phyloP scores from a whole-genome alignment of 495 filamentous ascomycete species.

The Penicillium taxi region DNA sequence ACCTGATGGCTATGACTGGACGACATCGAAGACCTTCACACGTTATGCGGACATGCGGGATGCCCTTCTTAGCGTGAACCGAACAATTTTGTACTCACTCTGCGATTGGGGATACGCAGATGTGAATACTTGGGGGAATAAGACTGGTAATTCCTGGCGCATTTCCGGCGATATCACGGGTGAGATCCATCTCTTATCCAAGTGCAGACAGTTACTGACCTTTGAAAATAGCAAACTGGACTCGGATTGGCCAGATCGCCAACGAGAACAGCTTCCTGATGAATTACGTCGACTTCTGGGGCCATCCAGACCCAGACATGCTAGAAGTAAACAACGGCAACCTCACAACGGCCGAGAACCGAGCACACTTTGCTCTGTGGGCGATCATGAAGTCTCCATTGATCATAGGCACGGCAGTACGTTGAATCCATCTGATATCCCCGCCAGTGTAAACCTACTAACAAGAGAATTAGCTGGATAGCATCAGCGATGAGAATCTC shows the following conservation, averaged over 20 bases:
- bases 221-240: slow-evolving; percentile 28
- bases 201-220: slow-evolving; percentile 6
- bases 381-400: slow-evolving; percentile 50
- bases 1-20: slow-evolving; percentile 46
- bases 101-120: slow-evolving; percentile 56
- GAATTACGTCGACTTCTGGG: slow-evolving; percentile 45
- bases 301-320: slow-evolving; percentile 58
- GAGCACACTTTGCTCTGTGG: slow-evolving; percentile 49
- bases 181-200: slow-evolving; percentile 15
- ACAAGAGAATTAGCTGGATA: slow-evolving; percentile 30
- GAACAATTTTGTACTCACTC: slow-evolving; percentile 56
- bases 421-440: slow-evolving; percentile 7
- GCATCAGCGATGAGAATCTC: slow-evolving; percentile 35
- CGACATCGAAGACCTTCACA: slow-evolving; percentile 40
- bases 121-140: slow-evolving; percentile 45
- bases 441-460: slow-evolving; percentile 3
- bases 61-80: slow-evolving; percentile 44
- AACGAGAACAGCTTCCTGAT: slow-evolving; percentile 41
- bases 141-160: slow-evolving; percentile 48
- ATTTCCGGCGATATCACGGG: slow-evolving; percentile 47
- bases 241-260: slow-evolving; percentile 32
- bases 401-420: slow-evolving; percentile 47
- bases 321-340: slow-evolving; percentile 54
- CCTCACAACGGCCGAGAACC: slow-evolving; percentile 42
- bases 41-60: slow-evolving; percentile 54